Evolutionary conservation across 495 filamentous ascomycete genomes (phyloP).

Genomic region (Aspergillus funiculosus): DNA sequence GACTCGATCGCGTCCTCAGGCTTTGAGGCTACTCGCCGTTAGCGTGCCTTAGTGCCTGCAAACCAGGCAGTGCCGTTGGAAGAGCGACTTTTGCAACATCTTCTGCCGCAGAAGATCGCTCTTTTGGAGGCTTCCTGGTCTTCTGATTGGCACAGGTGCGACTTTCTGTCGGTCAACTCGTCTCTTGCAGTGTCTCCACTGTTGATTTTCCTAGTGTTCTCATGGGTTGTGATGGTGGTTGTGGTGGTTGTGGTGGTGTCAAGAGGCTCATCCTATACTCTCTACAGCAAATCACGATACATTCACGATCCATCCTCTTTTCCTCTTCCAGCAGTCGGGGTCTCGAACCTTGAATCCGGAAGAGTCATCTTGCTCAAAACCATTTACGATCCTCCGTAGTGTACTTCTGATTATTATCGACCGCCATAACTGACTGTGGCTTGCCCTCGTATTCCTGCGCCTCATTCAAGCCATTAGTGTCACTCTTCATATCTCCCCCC

Average conservation of each 20-base stretch:
- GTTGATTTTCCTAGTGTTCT: no score
- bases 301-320: no score
- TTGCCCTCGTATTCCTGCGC: slow-evolving; percentile 4
- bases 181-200: no score
- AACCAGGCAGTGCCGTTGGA: slow-evolving; percentile 11
- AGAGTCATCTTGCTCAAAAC: no score
- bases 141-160: slow-evolving; percentile 1
- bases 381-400: not conserved
- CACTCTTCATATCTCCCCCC: not conserved
- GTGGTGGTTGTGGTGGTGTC: not conserved
- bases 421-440: slow-evolving; percentile 1
- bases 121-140: not conserved
- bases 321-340: not conserved
- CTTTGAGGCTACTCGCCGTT: slow-evolving; percentile 6
- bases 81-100: slow-evolving; percentile 1
- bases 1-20: slow-evolving; percentile 9
- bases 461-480: not conserved
- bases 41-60: slow-evolving; percentile 4
- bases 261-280: no score
- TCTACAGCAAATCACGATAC: no score
- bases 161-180: slow-evolving; percentile 8
- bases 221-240: not conserved
- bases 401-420: not conserved
- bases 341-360: no score
- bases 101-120: slow-evolving; percentile 5